phyloP scores from a whole-genome alignment of 345 rosid species.

The Camelina sativa region DNA sequence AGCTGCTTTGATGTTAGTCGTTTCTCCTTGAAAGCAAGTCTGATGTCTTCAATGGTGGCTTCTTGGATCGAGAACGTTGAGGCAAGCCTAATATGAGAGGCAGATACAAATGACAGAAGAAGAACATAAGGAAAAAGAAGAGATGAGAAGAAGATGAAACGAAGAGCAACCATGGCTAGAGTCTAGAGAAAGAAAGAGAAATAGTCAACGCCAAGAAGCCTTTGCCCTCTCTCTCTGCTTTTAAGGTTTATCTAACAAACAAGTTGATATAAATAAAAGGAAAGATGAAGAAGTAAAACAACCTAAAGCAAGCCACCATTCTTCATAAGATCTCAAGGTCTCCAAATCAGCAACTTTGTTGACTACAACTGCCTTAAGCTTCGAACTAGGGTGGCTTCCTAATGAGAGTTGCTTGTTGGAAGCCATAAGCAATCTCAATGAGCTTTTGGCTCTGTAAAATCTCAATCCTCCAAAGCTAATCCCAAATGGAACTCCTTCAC shows the following conservation, averaged over 20 bases:
- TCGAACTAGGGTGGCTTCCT: slow-evolving; percentile 58
- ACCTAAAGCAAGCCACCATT: too few relatives aligned
- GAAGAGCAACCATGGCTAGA: slow-evolving; percentile 6
- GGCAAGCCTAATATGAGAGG: not conserved
- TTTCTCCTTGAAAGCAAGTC: slow-evolving; percentile 54
- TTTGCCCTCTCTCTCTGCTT: not conserved
- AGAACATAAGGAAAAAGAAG: not conserved
- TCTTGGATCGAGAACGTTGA: slow-evolving; percentile 50
- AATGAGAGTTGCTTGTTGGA: slow-evolving; percentile 70
- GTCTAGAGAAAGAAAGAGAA: not conserved
- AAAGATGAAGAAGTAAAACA: too few relatives aligned
- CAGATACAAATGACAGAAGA: not conserved
- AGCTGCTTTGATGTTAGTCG: slow-evolving; percentile 64
- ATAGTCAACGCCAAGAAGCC: slow-evolving; percentile 18
- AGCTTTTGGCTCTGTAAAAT: slow-evolving; percentile 66
- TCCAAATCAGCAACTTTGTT: too few relatives aligned
- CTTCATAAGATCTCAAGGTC: too few relatives aligned
- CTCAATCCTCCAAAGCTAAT: slow-evolving; percentile 66
- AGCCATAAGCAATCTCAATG: slow-evolving; percentile 69
- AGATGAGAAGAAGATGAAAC: not conserved
- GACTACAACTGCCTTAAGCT: not conserved
- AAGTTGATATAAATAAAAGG: too few relatives aligned
- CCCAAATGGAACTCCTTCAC: slow-evolving; percentile 61
- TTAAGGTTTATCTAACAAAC: too few relatives aligned
- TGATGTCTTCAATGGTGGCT: slow-evolving; percentile 52